Conservation (phyloP, 495 filamentous ascomycete genomes). For the Penicillium goetzii region DNA sequence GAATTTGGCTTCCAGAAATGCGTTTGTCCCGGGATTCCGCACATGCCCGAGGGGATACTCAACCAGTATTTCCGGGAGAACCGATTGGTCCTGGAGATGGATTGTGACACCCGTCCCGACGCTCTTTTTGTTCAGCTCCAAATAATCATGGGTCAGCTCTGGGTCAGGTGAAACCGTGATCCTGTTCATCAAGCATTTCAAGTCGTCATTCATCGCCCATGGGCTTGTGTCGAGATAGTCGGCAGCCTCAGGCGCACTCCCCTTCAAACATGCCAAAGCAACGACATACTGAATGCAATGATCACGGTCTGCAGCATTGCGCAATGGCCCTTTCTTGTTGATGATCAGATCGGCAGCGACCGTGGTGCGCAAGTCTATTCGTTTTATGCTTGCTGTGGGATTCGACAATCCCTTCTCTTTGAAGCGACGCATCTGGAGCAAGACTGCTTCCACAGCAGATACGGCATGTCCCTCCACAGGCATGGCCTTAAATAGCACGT, state of each 20-base stretch:
- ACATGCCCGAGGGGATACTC: slow-evolving; percentile 84
- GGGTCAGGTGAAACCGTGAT: slow-evolving; percentile 36
- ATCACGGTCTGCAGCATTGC: slow-evolving; percentile 51
- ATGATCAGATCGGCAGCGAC: slow-evolving; percentile 44
- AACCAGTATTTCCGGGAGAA: slow-evolving; percentile 76
- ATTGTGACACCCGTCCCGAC: slow-evolving; percentile 31
- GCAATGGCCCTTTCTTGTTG: slow-evolving; percentile 41
- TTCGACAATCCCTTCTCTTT: slow-evolving; percentile 13
- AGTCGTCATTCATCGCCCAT: slow-evolving; percentile 31
- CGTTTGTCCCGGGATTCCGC: slow-evolving; percentile 73
- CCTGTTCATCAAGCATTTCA: slow-evolving; percentile 35
- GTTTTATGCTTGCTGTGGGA: slow-evolving; percentile 27
- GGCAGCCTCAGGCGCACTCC: slow-evolving; percentile 26
- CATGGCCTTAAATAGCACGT: slow-evolving; percentile 45
- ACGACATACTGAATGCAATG: slow-evolving; percentile 51
- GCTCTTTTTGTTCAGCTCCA: slow-evolving; percentile 33
- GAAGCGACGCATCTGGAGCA: slow-evolving; percentile 25
- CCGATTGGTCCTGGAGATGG: slow-evolving; percentile 30
- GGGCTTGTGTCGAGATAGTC: slow-evolving; percentile 45
- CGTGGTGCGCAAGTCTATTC: slow-evolving; percentile 40
- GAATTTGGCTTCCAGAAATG: slow-evolving; percentile 76
- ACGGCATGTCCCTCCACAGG: slow-evolving; percentile 46
- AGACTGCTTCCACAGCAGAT: slow-evolving; percentile 42
- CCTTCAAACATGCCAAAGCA: slow-evolving; percentile 46
- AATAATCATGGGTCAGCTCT: slow-evolving; percentile 43